These are phyloP conservation scores for Phytophthora sansomeana DNA, from an alignment of 352 stramenopile genomes.

Conservation along the genomic window DNA sequence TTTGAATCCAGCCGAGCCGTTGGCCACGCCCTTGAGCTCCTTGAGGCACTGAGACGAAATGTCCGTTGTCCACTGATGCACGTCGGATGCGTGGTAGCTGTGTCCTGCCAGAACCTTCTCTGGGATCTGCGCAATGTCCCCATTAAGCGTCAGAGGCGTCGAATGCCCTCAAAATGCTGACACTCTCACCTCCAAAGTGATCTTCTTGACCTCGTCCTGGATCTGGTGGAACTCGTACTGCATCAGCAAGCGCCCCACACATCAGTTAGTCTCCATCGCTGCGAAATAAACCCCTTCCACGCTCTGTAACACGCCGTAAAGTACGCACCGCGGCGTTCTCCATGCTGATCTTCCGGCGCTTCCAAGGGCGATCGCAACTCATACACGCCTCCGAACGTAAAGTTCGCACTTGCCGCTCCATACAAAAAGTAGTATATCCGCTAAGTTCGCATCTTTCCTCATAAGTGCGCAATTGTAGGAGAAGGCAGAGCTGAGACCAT, in stretches of 20 bases:
- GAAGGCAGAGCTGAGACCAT: slow-evolving; percentile 11
- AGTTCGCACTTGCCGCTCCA: slow-evolving; percentile 7
- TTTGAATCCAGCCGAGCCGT: slow-evolving; percentile 89
- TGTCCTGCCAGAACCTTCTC: slow-evolving; percentile 71
- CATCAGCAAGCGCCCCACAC: background rate
- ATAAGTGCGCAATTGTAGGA: background rate
- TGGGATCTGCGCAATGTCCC: slow-evolving; percentile 55
- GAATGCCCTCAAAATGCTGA: background rate
- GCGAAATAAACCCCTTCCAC: background rate
- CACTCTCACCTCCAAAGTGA: slow-evolving; percentile 71
- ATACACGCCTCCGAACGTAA: slow-evolving; percentile 26
- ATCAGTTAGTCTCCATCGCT: background rate
- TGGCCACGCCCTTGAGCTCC: slow-evolving; percentile 83
- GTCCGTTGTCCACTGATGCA: slow-evolving; percentile 80
- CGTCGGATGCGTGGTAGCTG: slow-evolving; percentile 83
- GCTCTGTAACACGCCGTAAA: background rate
- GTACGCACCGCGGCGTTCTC: slow-evolving; percentile 57
- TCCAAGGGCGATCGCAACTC: slow-evolving; percentile 40
- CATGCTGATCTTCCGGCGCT: slow-evolving; percentile 59
- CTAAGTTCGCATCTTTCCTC: background rate
- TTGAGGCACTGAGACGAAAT: slow-evolving; percentile 86
- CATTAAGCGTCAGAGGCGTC: background rate
- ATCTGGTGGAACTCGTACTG: slow-evolving; percentile 89
- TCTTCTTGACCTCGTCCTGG: slow-evolving; percentile 90
- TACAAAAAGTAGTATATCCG: background rate